phyloP scores from a whole-genome alignment of 352 stramenopile species.

The Phytophthora pseudosyringae region DNA sequence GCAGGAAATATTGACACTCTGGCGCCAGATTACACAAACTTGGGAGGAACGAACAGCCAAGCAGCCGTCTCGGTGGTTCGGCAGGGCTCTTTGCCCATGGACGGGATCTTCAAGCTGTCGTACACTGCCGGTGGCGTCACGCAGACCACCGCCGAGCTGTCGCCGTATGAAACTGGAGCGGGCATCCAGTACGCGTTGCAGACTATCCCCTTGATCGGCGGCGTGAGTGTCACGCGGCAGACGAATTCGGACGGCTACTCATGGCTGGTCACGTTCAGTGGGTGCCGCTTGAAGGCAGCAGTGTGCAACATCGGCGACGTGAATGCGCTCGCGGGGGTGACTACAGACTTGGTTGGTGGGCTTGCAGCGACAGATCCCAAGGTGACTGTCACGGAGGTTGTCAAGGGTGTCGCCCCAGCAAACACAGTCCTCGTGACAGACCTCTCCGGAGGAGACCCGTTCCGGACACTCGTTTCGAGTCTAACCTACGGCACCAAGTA shows the following conservation, averaged over 20 bases:
- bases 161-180: constrained; percentile 54
- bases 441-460: constrained; percentile 78
- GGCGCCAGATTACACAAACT: constrained; percentile 42
- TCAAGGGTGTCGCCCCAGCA: constrained; percentile 58
- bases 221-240: constrained; percentile 66
- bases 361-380: constrained; percentile 39
- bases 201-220: constrained; percentile 54
- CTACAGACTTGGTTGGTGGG: constrained; percentile 56
- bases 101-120: constrained; percentile 66
- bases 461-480: constrained; percentile 59
- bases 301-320: constrained; percentile 95
- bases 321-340: constrained; percentile 52
- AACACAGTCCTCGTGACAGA: constrained; percentile 72
- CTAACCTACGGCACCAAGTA: constrained; percentile 90
- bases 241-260: constrained; percentile 78
- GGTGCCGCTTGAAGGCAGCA: constrained; percentile 64
- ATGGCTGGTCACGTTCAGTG: constrained; percentile 92
- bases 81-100: constrained; percentile 62
- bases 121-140: constrained; percentile 45
- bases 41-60: constrained; percentile 56
- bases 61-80: constrained; percentile 41
- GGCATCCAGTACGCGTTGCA: constrained; percentile 59
- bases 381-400: constrained; percentile 58
- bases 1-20: constrained; percentile 65
- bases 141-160: constrained; percentile 53